These are phyloP conservation scores for Wallacemonas rigidus DNA, from an alignment of 208 protist species.

Conservation along the genomic window DNA sequence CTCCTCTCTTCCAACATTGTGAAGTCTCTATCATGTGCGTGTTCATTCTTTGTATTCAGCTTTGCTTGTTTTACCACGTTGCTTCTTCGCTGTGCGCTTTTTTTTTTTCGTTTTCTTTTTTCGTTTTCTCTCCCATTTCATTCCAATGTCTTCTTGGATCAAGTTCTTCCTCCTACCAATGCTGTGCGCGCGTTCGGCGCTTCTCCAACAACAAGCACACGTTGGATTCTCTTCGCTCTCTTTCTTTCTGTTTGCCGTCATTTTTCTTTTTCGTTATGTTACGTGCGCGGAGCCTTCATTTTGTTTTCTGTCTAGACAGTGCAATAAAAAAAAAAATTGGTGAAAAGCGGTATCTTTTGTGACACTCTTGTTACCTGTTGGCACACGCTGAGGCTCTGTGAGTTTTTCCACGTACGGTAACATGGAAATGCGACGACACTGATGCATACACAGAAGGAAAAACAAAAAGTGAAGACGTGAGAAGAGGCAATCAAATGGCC, in stretches of 20 bases:
- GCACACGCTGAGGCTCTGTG: not conserved
- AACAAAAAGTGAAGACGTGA: not conserved
- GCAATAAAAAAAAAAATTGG: too few species aligned
- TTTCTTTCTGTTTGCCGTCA: not conserved
- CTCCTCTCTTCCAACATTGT: constrained; percentile 10
- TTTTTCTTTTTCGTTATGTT: not conserved
- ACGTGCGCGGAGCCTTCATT: too few species aligned
- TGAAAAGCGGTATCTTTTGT: too few species aligned
- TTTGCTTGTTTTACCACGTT: not conserved
- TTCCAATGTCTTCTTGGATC: not conserved
- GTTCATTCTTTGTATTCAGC: too few species aligned
- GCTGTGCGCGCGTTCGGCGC: not conserved
- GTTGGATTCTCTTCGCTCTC: not conserved
- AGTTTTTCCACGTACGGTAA: not conserved
- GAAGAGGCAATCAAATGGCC: not conserved
- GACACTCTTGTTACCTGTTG: not conserved
- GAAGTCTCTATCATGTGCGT: too few species aligned
- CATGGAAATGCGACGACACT: not conserved
- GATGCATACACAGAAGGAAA: not conserved
- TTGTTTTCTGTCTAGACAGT: too few species aligned
- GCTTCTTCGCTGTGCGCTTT: not conserved
- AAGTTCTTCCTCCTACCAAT: constrained; percentile 5
- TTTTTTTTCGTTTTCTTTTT: constrained; percentile 8
- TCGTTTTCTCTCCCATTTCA: not conserved
- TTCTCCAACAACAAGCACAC: constrained; percentile 9